These are phyloP conservation scores for Melaleuca quinquenervia DNA, from an alignment of 345 rosid species.

Conservation along the genomic window DNA sequence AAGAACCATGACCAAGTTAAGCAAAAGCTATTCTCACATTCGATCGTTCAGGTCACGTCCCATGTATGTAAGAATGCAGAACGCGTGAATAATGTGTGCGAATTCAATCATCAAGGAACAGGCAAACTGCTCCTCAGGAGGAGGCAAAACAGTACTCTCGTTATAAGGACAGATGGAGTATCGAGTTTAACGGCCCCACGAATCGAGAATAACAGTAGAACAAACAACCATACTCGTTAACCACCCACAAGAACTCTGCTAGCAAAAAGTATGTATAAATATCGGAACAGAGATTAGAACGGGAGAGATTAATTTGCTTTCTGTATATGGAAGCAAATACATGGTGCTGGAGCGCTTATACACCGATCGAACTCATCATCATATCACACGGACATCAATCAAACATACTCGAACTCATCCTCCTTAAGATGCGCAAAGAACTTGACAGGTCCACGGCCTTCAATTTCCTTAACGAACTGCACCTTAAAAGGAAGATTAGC, in stretches of 20 bases:
- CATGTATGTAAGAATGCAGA: background rate
- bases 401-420: conserved; percentile 62
- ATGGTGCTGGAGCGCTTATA: background rate
- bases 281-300: background rate
- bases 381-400: conserved; percentile 6
- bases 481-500: conserved; percentile 85
- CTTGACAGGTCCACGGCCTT: conserved; percentile 75
- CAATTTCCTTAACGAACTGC: conserved; percentile 46
- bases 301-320: background rate
- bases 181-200: background rate
- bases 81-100: background rate
- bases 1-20: background rate
- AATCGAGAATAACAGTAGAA: background rate
- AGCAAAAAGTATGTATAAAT: background rate
- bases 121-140: background rate
- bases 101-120: background rate
- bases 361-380: background rate
- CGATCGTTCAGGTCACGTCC: background rate
- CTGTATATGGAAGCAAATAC: background rate
- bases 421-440: conserved; percentile 82
- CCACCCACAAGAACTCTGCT: background rate
- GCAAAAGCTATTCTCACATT: background rate
- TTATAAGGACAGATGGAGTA: background rate
- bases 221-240: background rate
- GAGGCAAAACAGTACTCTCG: background rate